Evolutionary conservation across 208 protist genomes (phyloP), one percentile per base, ranked within the genome.

Genomic region (Blechomonas ayalai): DNA sequence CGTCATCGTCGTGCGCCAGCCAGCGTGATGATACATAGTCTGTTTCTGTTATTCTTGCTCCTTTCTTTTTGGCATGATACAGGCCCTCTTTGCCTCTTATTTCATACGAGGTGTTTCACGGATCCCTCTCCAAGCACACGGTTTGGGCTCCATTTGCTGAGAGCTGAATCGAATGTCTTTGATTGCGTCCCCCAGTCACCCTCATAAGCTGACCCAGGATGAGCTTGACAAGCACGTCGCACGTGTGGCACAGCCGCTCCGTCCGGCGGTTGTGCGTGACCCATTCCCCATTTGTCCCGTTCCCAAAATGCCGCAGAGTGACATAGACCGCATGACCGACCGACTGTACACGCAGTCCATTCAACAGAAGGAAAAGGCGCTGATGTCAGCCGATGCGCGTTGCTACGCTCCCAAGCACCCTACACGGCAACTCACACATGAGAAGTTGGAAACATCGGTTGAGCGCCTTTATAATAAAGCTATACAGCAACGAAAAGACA

Each of bases 231-330:
- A 68, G 29, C 76, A 82, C 8, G 59, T 86, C 40, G 36, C 47
- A 3, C 69, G 70, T 1, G 50, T 86, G 2, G 73, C 73, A 18
- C 27, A 36, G 2, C 70, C 50, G n/a, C 43, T 50, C 5, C 60
- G 27, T 10, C 62, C 51, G 18, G 46, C 36, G 2, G 52, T 63
- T 18, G n/a, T 65, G 4, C 52, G 20, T 18, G 77, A 86, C 36
- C 77, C 82, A 0, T 84, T 86, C 59, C 73, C 76, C 8, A 57
- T 86, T 9, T 82, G 82, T 37, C 70, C 75, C 7, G 52, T 74
- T 1, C 59, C 61, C 10, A 61, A 44, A 20, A 52, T 82, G 13
- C 53, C 68, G 4, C 26, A 73, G 16, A 73, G 64, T 12, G 60
- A 81, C 20, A 52, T 86, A 12, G 64, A 76, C 22, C 67, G 66